Evolutionary conservation across 2,329 filamentous ascomycete genomes (phyloP).

Genomic region (Plenodomus biglobosus): DNA sequence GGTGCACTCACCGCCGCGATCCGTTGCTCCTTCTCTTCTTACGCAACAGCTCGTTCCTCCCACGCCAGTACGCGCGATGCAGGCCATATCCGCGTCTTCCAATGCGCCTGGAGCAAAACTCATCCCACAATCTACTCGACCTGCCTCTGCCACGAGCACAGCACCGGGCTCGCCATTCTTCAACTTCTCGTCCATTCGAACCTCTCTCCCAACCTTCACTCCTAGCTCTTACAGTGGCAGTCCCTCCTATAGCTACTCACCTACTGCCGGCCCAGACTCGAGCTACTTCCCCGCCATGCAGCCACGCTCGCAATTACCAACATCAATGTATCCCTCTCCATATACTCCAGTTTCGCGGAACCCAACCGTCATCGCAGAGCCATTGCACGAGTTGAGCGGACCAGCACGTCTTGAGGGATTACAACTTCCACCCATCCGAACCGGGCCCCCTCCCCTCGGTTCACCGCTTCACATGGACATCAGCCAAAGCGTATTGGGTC

Average conservation of each 20-base stretch:
- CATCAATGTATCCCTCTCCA: slow-evolving; percentile 29
- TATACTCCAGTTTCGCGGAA: slow-evolving; percentile 32
- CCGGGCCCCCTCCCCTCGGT: slow-evolving; percentile 31
- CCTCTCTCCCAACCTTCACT: slow-evolving; percentile 39
- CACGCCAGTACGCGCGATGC: slow-evolving; percentile 29
- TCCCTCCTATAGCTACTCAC: slow-evolving; percentile 40
- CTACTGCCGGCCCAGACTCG: slow-evolving; percentile 35
- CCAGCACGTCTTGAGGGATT: slow-evolving; percentile 34
- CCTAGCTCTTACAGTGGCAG: slow-evolving; percentile 39
- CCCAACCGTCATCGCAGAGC: slow-evolving; percentile 31
- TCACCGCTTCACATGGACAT: slow-evolving; percentile 36
- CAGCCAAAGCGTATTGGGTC: slow-evolving; percentile 16
- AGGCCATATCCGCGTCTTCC: slow-evolving; percentile 33
- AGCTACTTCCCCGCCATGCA: slow-evolving; percentile 39
- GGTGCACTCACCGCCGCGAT: slow-evolving; percentile 30
- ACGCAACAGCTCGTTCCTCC: slow-evolving; percentile 40
- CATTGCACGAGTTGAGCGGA: slow-evolving; percentile 28
- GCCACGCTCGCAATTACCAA: slow-evolving; percentile 26
- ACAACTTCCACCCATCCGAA: slow-evolving; percentile 43
- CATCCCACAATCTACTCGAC: slow-evolving; percentile 30
- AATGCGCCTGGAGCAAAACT: slow-evolving; percentile 29
- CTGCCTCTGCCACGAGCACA: slow-evolving; percentile 37
- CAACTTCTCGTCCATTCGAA: slow-evolving; percentile 38
- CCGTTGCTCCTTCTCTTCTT: slow-evolving; percentile 32
- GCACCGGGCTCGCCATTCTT: slow-evolving; percentile 41